Evolutionary conservation across 1,284 basidiomycete genomes (phyloP).

Genomic region (Apiotrichum laibachii): DNA sequence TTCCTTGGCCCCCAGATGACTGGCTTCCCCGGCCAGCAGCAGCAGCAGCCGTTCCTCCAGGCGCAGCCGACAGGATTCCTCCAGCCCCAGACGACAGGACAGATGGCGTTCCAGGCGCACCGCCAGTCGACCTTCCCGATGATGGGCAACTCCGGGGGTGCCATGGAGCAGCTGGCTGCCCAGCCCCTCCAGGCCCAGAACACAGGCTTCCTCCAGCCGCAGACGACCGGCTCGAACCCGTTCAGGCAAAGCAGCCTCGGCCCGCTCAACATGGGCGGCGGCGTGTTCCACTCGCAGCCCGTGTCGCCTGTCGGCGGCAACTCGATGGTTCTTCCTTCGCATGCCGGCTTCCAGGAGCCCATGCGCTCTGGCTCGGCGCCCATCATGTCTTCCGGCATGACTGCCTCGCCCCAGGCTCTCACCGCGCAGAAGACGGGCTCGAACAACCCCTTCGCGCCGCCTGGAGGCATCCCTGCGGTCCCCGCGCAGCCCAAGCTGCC

Average conservation of each 20-base stretch:
- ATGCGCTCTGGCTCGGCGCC: conserved; percentile 9
- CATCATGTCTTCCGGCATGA: conserved; percentile 52
- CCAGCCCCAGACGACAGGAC: conserved; percentile 53
- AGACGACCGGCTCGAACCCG: conserved; percentile 70
- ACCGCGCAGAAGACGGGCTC: conserved; percentile 88
- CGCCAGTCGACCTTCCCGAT: conserved; percentile 37
- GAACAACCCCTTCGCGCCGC: conserved; percentile 87
- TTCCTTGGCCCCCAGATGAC: conserved; percentile 61
- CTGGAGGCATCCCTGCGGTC: conserved; percentile 52
- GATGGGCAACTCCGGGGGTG: neutral
- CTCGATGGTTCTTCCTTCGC: conserved; percentile 32
- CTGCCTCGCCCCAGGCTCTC: conserved; percentile 58
- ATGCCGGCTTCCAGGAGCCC: conserved; percentile 56
- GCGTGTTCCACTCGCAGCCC: conserved; percentile 14
- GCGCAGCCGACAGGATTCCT: conserved; percentile 50
- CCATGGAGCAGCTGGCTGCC: conserved; percentile 32
- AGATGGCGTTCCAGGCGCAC: conserved; percentile 47
- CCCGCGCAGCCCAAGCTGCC: conserved; percentile 68
- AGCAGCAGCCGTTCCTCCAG: conserved; percentile 47
- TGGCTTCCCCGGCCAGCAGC: conserved; percentile 62
- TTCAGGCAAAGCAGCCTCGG: conserved; percentile 57
- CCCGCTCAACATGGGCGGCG: neutral
- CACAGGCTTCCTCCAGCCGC: conserved; percentile 62
- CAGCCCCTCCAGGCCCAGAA: conserved; percentile 44
- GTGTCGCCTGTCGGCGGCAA: neutral